Evolutionary conservation across 441 rosid species (phyloP), one percentile per base, ranked within the genome.

Genomic region (Populus tomentosa): DNA sequence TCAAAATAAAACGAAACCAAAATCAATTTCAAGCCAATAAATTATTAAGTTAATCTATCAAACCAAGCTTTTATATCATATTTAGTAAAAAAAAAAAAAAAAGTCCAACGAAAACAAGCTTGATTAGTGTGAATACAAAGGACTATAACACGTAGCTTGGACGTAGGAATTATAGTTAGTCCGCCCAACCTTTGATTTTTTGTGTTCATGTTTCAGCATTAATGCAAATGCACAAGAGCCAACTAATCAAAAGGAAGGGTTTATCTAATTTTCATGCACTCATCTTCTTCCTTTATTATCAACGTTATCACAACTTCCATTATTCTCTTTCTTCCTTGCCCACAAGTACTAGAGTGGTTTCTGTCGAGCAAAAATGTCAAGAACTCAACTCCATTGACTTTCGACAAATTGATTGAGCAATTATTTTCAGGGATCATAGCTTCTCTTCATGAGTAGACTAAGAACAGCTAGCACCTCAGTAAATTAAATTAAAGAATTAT

Each of bases 321-420:
- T 2, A 67, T 62, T 50, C 11, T 20, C 70, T 67, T 53, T 76
- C 36, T 67, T 70, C 56, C 71, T 65, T 65, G 35, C 53, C 75
- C 80, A 81, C 78, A 78, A 46, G 30, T 67, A 21, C 76, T 78
- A 75, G 68, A 35, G 28, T 21, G 11, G 23, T 77, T 71, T 78
- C 67, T 78, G 77, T 46, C 74, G n/a, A 67, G 63, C 69, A 77
- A 82, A 80, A 80, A 10, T 68, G 78, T 79, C 84, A 76, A 69
- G 74, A 82, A 78, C 76, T 73, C 69, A 78, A 56, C 65, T 77
- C 72, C 80, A 73, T 81, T 79, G 86, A 79, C 84, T 85, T 75
- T 40, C 26, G 35, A 24, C 13, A 9, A 50, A 38, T 40, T 62
- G 20, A 35, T 72, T 62, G 56, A 10, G 26, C 65, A 61, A 61